Evolutionary conservation across 2,329 filamentous ascomycete genomes (phyloP).

Genomic region (Fusarium sp.): DNA sequence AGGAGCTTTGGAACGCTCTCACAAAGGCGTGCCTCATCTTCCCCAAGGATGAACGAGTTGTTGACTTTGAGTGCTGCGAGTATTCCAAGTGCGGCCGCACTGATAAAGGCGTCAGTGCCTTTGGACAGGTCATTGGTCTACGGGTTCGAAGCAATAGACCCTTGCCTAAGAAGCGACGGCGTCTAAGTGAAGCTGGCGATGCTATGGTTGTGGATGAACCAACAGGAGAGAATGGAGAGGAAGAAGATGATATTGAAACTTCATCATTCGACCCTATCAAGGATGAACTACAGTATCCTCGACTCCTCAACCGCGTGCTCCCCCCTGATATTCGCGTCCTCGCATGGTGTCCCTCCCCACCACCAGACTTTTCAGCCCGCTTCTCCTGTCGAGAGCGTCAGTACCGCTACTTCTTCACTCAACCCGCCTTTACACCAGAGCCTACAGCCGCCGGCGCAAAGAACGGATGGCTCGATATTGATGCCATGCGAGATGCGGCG

Average conservation of each 20-base stretch:
- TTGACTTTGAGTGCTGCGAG: slow-evolving; percentile 86
- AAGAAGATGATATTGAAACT: slow-evolving; percentile 33
- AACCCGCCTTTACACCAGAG: slow-evolving; percentile 83
- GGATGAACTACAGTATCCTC: slow-evolving; percentile 87
- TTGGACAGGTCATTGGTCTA: slow-evolving; percentile 92
- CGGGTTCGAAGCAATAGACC: slow-evolving; percentile 84
- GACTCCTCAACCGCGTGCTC: slow-evolving; percentile 86
- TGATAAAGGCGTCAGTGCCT: slow-evolving; percentile 93
- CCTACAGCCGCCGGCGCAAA: slow-evolving; percentile 52
- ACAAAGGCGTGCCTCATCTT: slow-evolving; percentile 85
- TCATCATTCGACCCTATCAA: slow-evolving; percentile 71
- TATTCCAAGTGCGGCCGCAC: slow-evolving; percentile 97
- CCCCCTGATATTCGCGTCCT: slow-evolving; percentile 90
- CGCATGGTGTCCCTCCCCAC: slow-evolving; percentile 90
- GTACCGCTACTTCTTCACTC: slow-evolving; percentile 98
- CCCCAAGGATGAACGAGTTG: slow-evolving; percentile 69
- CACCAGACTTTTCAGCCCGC: slow-evolving; percentile 84
- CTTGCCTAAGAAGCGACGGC: slow-evolving; percentile 52
- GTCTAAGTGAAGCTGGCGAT: slow-evolving; percentile 39
- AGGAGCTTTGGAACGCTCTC: slow-evolving; percentile 92
- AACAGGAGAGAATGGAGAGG: slow-evolving; percentile 29
- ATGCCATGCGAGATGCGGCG: slow-evolving; percentile 86
- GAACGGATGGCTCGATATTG: slow-evolving; percentile 87
- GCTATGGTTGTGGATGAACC: slow-evolving; percentile 35
- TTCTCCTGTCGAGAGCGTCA: slow-evolving; percentile 92